Evolutionary conservation across 2,329 filamentous ascomycete genomes (phyloP), one percentile per base, ranked within the genome.

Genomic region (Ambrosiella cleistominuta): DNA sequence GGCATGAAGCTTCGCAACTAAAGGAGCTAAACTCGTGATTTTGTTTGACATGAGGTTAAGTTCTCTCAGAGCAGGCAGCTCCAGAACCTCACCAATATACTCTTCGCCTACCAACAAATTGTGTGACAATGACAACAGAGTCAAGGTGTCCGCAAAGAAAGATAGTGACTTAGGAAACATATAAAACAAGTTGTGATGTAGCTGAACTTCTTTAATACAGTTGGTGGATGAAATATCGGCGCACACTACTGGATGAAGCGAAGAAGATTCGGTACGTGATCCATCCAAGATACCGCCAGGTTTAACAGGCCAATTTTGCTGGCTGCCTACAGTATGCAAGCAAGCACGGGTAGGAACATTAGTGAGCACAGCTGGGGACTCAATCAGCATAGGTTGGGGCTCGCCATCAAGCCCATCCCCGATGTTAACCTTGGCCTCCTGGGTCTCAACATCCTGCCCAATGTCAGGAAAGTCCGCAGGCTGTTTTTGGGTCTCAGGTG

Each of bases 181-280:
- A 0, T 79, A 77, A 58, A 96, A 79, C 1, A 80, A 74, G 67
- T 96, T 97, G 66, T 87, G 82, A 57, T 90, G 83, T 44, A 96
- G 74, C 61, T 84, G 80, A 1, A 93, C 68, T 50, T 80, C 74
- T 44, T 67, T 75, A 59, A 77, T 73, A 47, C 67, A 75, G 66
- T 75, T 79, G 61, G 65, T 74, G 3, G 72, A 71, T 1, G 79
- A 78, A 35, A 80, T 70, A 66, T 71, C 76, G 58, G 76, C 82
- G 66, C 71, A 79, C 15, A 77, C 71, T 1, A 79, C 75, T 0
- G 79, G 75, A 57, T 82, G 76, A 27, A 84, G 70, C 5, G 77
- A 77, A 6, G 79, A 76, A 2, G 77, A 80, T 60, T 82, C 75
- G 0, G 83, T 83, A 49, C 79, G 79, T 1, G 85, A 86, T 56